Evolutionary conservation across 2,329 filamentous ascomycete genomes (phyloP).

Genomic region (Macroventuria anomochaeta): DNA sequence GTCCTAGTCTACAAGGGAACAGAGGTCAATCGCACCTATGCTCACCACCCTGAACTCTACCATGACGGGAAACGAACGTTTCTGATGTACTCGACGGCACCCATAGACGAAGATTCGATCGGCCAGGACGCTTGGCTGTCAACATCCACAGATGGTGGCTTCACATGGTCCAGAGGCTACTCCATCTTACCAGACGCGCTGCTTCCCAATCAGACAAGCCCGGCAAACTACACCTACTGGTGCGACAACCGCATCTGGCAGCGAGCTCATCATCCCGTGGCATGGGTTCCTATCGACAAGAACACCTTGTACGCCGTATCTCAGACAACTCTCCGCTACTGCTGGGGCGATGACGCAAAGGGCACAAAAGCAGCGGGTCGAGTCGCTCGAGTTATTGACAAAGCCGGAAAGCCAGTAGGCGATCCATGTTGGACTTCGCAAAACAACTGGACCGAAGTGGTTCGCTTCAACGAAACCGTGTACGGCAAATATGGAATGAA

Average conservation of each 20-base stretch:
- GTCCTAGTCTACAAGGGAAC: constrained; percentile 21
- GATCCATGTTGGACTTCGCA: constrained; percentile 22
- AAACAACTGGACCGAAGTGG: constrained; percentile 20
- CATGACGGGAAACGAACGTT: constrained; percentile 16
- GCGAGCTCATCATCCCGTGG: constrained; percentile 20
- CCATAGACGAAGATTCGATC: constrained; percentile 21
- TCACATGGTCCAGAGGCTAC: constrained; percentile 20
- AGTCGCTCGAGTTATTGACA: constrained; percentile 19
- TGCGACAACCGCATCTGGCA: constrained; percentile 22
- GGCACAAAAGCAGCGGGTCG: constrained; percentile 22
- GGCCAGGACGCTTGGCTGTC: constrained; percentile 23
- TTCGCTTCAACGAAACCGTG: constrained; percentile 21
- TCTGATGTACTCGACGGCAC: constrained; percentile 20
- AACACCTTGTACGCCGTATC: constrained; percentile 20
- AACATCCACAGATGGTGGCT: constrained; percentile 21
- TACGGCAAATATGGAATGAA: constrained; percentile 24
- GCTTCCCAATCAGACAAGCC: constrained; percentile 14
- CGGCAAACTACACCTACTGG: constrained; percentile 25
- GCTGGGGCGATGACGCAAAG: constrained; percentile 20
- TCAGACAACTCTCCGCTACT: constrained; percentile 22
- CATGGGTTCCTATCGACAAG: constrained; percentile 18
- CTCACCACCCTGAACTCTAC: constrained; percentile 23
- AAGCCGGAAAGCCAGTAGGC: constrained; percentile 12
- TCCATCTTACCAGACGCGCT: constrained; percentile 19
- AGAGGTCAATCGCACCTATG: constrained; percentile 18